A percentile compares a stretch with the other conserved stretches of the same genome.
Conservation (phyloP, 2,329 filamentous ascomycete species). For the Fusarium sp. region DNA sequence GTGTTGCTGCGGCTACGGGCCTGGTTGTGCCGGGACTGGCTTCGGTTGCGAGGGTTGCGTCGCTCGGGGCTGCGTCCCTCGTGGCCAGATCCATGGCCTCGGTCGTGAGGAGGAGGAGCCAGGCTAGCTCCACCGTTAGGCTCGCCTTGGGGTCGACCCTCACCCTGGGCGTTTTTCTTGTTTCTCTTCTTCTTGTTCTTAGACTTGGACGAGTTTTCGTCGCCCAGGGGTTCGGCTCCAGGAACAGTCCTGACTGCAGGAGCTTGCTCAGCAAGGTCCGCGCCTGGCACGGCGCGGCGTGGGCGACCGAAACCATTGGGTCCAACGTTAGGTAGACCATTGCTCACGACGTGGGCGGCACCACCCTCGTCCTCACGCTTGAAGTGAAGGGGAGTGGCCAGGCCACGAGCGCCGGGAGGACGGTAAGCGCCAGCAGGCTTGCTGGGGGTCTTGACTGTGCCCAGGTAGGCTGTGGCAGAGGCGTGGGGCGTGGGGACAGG, state of each 20-base stretch:
- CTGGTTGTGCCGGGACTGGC: slow-evolving; percentile 67
- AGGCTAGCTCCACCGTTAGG: slow-evolving; percentile 62
- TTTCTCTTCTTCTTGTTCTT: slow-evolving; percentile 99
- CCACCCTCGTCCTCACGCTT: slow-evolving; percentile 98
- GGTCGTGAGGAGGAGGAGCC: slow-evolving; percentile 61
- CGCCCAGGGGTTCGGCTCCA: slow-evolving; percentile 72
- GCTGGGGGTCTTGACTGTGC: slow-evolving; percentile 90
- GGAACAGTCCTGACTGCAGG: slow-evolving; percentile 79
- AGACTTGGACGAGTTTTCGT: slow-evolving; percentile 83
- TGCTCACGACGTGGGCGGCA: slow-evolving; percentile 84
- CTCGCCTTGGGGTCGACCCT: slow-evolving; percentile 67
- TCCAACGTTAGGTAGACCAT: slow-evolving; percentile 77
- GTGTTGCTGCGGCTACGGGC: slow-evolving; percentile 67
- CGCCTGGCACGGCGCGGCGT: slow-evolving; percentile 87
- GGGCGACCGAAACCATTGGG: slow-evolving; percentile 84
- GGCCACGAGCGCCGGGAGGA: slow-evolving; percentile 91
- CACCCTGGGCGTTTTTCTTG: slow-evolving; percentile 88
- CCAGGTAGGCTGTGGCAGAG: slow-evolving; percentile 85
- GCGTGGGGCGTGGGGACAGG: slow-evolving; percentile 82
- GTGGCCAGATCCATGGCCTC: slow-evolving; percentile 57
- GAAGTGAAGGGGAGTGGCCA: slow-evolving; percentile 90
- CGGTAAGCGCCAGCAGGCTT: slow-evolving; percentile 98
- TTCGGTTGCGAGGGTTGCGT: slow-evolving; percentile 62
- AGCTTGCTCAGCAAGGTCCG: slow-evolving; percentile 76
- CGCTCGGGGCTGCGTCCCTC: slow-evolving; percentile 77